A percentile compares a stretch with the other conserved stretches of the same genome.
Evolutionary conservation across 139 green algal genomes (phyloP).

Genomic region (Haematococcus sp.): DNA sequence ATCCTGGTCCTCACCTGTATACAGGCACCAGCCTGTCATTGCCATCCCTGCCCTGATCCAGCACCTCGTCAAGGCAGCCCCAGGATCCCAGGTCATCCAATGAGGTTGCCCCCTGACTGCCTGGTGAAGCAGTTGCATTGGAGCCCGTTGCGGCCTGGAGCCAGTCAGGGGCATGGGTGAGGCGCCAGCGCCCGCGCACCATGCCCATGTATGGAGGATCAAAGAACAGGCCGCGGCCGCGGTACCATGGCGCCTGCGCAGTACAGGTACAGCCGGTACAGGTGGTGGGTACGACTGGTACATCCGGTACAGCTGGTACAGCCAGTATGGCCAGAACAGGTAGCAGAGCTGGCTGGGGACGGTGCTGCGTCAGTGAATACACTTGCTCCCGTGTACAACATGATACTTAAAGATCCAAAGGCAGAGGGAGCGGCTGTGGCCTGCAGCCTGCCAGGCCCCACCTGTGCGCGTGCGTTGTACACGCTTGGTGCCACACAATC

Average conservation of each 20-base stretch:
- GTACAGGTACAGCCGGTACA: neutral
- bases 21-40: neutral
- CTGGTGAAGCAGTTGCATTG: neutral
- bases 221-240: constrained; percentile 75
- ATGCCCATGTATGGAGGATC: constrained; percentile 67
- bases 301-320: too few relatives aligned
- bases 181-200: constrained; percentile 22
- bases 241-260: constrained; percentile 65
- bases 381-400: too few relatives aligned
- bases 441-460: too few relatives aligned
- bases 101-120: neutral
- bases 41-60: neutral
- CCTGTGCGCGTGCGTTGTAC: constrained; percentile 66
- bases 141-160: neutral
- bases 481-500: constrained; percentile 68
- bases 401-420: too few relatives aligned
- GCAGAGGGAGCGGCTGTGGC: too few relatives aligned
- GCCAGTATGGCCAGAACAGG: too few relatives aligned
- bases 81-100: constrained; percentile 1
- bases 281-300: too few relatives aligned
- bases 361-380: too few relatives aligned
- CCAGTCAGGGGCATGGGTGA: constrained; percentile 6
- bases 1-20: constrained; percentile 11
- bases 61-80: constrained; percentile 1
- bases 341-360: too few relatives aligned